A percentile compares a stretch with the other conserved stretches of the same genome.
phyloP scores from a whole-genome alignment of 139 green algal genomes.

The Volvox africanus region DNA sequence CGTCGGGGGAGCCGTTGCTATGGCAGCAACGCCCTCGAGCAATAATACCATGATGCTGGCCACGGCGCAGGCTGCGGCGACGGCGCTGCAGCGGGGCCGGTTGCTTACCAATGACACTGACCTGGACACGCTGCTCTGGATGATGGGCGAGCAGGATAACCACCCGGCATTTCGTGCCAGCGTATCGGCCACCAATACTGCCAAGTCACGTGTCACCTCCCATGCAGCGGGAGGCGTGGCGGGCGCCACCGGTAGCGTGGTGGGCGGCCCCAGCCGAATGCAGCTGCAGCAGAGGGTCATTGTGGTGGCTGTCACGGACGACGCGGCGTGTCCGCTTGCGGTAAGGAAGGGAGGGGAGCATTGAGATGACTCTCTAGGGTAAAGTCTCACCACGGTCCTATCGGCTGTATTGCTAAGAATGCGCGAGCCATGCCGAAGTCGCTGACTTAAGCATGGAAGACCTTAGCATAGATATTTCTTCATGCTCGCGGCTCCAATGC shows the following conservation, averaged over 20 bases:
- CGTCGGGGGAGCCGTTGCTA: background rate
- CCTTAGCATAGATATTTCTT: too few species aligned
- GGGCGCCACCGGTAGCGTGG: background rate
- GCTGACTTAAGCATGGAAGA: too few species aligned
- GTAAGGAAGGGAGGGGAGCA: background rate
- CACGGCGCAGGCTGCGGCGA: background rate
- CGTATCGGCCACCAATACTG: slow-evolving; percentile 19
- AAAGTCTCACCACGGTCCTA: too few species aligned
- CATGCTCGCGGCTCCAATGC: too few species aligned
- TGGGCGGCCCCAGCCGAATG: background rate
- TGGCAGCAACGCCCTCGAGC: background rate
- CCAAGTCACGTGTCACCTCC: background rate
- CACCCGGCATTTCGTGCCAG: slow-evolving; percentile 7
- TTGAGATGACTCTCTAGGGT: too few species aligned
- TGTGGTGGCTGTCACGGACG: slow-evolving; percentile 37
- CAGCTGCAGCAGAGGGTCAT: slow-evolving; percentile 16
- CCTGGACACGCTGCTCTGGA: slow-evolving; percentile 28
- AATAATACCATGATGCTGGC: background rate
- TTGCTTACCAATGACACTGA: slow-evolving; percentile 39
- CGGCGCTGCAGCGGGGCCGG: slow-evolving; percentile 22
- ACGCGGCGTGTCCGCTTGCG: slow-evolving; percentile 28
- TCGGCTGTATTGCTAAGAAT: too few species aligned
- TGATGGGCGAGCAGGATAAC: slow-evolving; percentile 22
- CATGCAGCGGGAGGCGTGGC: slow-evolving; percentile 23
- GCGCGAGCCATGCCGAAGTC: too few species aligned